A percentile compares a stretch with the other conserved stretches of the same genome.
Conservation (phyloP, 2,329 filamentous ascomycete species). For the Cladosporium sp. region DNA sequence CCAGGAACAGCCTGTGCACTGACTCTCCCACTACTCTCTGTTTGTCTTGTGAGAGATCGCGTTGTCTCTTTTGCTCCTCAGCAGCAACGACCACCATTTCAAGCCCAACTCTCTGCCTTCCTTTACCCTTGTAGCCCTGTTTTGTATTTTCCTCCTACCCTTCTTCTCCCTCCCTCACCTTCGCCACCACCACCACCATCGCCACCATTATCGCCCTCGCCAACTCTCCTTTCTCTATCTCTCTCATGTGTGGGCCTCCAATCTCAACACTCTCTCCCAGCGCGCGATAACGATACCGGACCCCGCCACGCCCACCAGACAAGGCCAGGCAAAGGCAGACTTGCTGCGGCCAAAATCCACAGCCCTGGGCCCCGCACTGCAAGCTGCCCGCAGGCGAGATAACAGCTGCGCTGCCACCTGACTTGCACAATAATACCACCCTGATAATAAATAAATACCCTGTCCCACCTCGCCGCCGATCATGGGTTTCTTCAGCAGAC, state of each 20-base stretch:
- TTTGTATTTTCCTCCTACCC: no score
- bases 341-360: not conserved
- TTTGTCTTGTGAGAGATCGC: no score
- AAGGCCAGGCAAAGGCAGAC: no score
- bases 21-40: no score
- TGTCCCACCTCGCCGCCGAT: constrained; percentile 1
- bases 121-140: not conserved
- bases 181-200: not conserved
- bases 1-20: no score
- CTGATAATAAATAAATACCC: no score
- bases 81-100: no score
- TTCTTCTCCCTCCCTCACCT: no score
- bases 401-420: not conserved
- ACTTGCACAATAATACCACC: not conserved
- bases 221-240: not conserved
- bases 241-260: not conserved
- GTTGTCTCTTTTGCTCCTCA: no score
- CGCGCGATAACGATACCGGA: constrained; percentile 4
- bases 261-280: not conserved
- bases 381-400: constrained; percentile 10
- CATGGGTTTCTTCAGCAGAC: constrained; percentile 54
- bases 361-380: constrained; percentile 4
- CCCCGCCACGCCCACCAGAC: not conserved
- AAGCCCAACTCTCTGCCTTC: not conserved
- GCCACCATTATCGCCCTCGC: not conserved